These are phyloP conservation scores for Alternaria ventricosa DNA, from an alignment of 2,329 filamentous ascomycete genomes.

Conservation along the genomic window DNA sequence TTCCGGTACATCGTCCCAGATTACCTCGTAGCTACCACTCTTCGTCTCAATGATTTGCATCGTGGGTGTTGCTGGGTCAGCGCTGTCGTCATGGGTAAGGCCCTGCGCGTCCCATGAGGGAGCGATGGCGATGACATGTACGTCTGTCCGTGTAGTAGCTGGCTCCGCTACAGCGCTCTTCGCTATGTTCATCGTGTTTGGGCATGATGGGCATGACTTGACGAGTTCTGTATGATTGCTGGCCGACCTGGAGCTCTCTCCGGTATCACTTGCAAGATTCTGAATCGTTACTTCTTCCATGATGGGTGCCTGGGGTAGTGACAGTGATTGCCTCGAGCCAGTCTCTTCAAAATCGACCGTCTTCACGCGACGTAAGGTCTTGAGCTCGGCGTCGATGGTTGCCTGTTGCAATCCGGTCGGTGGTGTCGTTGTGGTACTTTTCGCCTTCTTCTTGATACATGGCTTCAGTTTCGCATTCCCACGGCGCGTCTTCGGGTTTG, in stretches of 20 bases:
- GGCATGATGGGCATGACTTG: constrained; percentile 7
- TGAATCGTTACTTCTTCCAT: background rate
- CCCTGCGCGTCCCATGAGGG: constrained; percentile 18
- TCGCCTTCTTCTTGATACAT: constrained; percentile 34
- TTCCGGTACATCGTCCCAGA: constrained; percentile 39
- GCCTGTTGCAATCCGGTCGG: constrained; percentile 1
- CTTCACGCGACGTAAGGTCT: constrained; percentile 32
- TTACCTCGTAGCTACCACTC: constrained; percentile 34
- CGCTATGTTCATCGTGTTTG: constrained; percentile 6
- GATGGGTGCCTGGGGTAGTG: constrained; percentile 2
- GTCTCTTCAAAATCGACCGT: constrained; percentile 39
- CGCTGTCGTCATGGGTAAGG: background rate
- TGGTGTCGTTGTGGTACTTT: constrained; percentile 29
- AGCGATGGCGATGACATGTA: constrained; percentile 42
- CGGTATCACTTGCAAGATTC: background rate
- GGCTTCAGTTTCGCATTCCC: constrained; percentile 28
- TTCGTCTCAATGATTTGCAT: constrained; percentile 43
- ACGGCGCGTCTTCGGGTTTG: background rate
- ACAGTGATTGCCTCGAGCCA: constrained; percentile 3
- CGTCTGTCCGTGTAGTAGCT: constrained; percentile 42
- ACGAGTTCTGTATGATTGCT: background rate
- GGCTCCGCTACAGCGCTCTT: constrained; percentile 36
- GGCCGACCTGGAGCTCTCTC: background rate
- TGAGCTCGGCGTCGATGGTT: background rate
- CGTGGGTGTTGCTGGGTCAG: constrained; percentile 37